A percentile compares a stretch with the other conserved stretches of the same genome.
phyloP scores from a whole-genome alignment of 169 alveolate species.

The Plasmodium sp. region DNA sequence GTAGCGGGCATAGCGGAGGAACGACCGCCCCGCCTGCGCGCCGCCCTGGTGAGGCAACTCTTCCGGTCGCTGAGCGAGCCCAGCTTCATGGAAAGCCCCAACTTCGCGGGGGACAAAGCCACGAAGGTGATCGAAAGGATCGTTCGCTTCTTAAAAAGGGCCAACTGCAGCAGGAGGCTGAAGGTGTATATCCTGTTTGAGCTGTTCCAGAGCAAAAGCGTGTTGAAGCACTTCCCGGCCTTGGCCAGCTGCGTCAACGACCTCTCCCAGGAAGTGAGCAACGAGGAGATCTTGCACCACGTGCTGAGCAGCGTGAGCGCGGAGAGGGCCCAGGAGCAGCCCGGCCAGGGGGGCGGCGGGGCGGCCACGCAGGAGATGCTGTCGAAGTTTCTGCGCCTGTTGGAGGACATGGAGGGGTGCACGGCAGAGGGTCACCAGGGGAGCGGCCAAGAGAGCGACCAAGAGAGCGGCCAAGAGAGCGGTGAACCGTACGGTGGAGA shows the following conservation, averaged over 20 bases:
- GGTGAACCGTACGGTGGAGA: background rate
- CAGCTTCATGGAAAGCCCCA: background rate
- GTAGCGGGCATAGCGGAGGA: background rate
- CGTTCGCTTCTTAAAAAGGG: constrained; percentile 11
- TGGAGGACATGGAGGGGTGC: background rate
- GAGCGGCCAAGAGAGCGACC: no score
- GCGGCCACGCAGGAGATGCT: background rate
- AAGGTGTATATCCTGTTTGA: constrained; percentile 39
- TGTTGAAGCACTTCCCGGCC: constrained; percentile 36
- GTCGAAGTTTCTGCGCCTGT: background rate
- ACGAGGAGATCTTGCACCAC: constrained; percentile 16
- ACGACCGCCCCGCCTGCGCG: background rate
- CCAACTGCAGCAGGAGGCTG: constrained; percentile 27
- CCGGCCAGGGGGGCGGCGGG: background rate
- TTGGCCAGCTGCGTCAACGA: background rate
- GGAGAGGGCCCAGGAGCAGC: background rate
- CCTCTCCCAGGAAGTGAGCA: background rate
- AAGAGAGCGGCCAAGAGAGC: background rate
- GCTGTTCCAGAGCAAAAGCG: constrained; percentile 22
- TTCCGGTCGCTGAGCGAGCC: constrained; percentile 31
- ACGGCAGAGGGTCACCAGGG: no score
- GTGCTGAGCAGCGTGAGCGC: constrained; percentile 5
- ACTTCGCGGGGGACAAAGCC: background rate
- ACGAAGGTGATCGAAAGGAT: constrained; percentile 12
- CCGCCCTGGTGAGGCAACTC: background rate